Evolutionary conservation across 495 filamentous ascomycete genomes (phyloP), one percentile per base, ranked within the genome.

Genomic region (Oidiodendron maius): DNA sequence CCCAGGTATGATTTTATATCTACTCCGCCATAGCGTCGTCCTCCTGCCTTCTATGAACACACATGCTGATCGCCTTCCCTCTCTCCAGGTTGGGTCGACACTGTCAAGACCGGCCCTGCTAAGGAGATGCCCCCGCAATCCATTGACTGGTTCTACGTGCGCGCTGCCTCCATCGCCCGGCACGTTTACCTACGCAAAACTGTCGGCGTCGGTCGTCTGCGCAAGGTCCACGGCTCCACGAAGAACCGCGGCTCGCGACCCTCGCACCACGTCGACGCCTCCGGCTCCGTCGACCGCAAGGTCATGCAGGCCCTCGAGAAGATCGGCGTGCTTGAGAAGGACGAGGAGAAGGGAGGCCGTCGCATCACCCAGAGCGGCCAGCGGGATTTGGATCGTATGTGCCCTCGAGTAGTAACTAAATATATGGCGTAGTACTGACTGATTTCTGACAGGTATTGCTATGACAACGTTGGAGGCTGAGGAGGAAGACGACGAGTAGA

Each of bases 161-260:
- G 93, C 65, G 89, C 91, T 65, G 93, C 93, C 60, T 77, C 90
- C 60, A 82, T 96, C 67, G 93, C 93, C 60, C 93, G 93, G 65
- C 93, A 98, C 76, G 81, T 97, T 78, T 98, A 98, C 78, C 81
- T 98, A 70, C 84, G 93, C 72, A 97, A 97, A 79, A 96, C 91
- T 63, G 91, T 98, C 65, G 93, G 93, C 77, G 91, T 98, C 51
- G 87, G 87, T 66, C 87, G 90, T 61, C 77, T 96, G 58, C 69
- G 74, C 56, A 93, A 91, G 72, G 87, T 87, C 50, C 93, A 98
- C 77, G 93, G 93, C 65, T 86, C 77, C 55, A 84, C 85, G 74
- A 96, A 95, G 83, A 98, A 98, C 82, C 90, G 93, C 64, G 93
- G 93, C 58, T 79, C 80, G 58, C 81, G 88, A 60, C 93, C 93